Base-by-base conservation (phyloP, 345 rosid species). In the Clausena lansium region DNA sequence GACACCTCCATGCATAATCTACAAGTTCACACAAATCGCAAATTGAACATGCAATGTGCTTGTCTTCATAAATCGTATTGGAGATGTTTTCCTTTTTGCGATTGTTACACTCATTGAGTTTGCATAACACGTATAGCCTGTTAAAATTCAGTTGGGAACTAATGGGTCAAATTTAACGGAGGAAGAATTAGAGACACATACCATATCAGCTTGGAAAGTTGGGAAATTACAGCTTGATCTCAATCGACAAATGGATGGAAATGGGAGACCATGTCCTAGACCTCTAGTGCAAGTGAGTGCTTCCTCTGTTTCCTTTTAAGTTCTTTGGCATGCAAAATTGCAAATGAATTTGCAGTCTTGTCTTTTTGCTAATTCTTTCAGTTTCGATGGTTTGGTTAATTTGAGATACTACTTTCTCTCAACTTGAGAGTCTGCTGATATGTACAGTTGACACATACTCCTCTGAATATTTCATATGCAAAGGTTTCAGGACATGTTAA, bases 181-280 rank as follows among this genome's bases (percentile, higher is more conserved):
- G 90, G 97, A 93, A 82, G 95, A 93, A 78, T 84, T 93, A 74
- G 97, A 93, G 80, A 89, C 94, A 1, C 97, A 88, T 83, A 89
- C 98, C n/a, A 94, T 97, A 84, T 89, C 98, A 58, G 98, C 98
- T 67, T 97, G 99, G 99, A 97, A 97, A 84, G 97, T 89, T 78
- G 97, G 90, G 33, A 94, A 91, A 84, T 83, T 88, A 71, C 86
- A 89, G 71, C 88, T 93, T 74, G 87, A 82, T 74, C 87, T 91
- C 75, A 89, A 83, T 76, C 81, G 93, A 79, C 98, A 94, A 83
- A 80, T 77, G 76, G 97, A 94, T 86, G 92, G 85, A 78, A 84
- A 79, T 82, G 91, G 87, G 57, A 83, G 85, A 81, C 81, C 87
- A 35, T 81, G 66, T 78, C 81, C 91, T 63, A 84, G 89, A 80